phyloP scores from a whole-genome alignment of 345 rosid genomes.

The Nasturtium officinale region DNA sequence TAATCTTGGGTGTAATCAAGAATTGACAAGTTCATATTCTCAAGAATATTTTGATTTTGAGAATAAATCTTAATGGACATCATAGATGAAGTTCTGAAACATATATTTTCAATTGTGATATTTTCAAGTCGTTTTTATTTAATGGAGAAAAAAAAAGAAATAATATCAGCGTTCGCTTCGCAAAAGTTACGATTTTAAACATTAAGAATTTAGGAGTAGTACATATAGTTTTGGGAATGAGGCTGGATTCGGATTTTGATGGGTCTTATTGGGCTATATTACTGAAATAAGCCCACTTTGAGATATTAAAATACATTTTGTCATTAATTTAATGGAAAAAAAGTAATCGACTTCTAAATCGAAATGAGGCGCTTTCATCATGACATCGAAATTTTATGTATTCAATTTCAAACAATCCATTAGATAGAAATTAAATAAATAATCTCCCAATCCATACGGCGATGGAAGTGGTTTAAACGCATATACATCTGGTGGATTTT shows the following conservation, averaged over 20 bases:
- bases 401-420: neutral
- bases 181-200: neutral
- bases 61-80: too few species aligned
- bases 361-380: conserved; percentile 1
- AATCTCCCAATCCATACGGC: conserved; percentile 10
- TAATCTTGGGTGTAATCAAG: conserved; percentile 2
- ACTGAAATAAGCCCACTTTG: neutral
- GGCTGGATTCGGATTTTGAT: neutral
- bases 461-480: conserved; percentile 8
- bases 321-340: too few species aligned
- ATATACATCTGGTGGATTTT: neutral
- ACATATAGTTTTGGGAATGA: neutral
- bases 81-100: neutral
- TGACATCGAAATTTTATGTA: neutral
- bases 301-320: neutral
- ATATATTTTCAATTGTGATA: too few species aligned
- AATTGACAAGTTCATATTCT: neutral
- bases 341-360: neutral
- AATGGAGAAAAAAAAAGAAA: too few species aligned
- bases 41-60: too few species aligned
- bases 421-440: neutral
- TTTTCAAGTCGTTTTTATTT: too few species aligned
- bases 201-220: too few species aligned
- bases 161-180: neutral
- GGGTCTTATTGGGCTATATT: neutral